Evolutionary conservation across 1,284 basidiomycete genomes (phyloP).

Genomic region (Rhizoctonia solani): DNA sequence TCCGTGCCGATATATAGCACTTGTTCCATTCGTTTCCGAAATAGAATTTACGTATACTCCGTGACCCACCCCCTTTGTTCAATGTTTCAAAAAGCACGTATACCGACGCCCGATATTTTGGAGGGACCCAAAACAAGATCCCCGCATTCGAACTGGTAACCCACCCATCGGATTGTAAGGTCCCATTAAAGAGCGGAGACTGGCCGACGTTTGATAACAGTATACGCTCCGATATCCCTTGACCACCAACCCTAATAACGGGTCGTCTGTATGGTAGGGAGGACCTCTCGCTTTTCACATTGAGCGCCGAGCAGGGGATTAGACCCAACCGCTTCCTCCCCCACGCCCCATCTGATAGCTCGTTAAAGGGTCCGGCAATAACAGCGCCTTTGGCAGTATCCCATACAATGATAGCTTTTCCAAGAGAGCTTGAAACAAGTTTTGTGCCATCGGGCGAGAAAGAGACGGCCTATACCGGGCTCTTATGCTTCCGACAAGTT

Average conservation of each 20-base stretch:
- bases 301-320: not conserved
- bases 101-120: not conserved
- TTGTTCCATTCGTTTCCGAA: no score
- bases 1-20: no score
- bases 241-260: not conserved
- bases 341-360: no score
- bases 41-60: not conserved
- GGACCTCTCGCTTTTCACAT: not conserved
- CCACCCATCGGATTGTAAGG: not conserved
- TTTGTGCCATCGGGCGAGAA: no score
- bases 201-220: not conserved
- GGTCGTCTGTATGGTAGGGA: not conserved
- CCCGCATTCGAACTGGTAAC: not conserved
- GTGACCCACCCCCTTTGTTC: not conserved
- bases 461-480: no score
- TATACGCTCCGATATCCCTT: not conserved
- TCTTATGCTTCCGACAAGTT: not conserved
- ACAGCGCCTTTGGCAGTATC: no score
- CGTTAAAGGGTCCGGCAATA: not conserved
- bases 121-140: not conserved
- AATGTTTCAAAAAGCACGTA: not conserved
- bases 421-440: no score
- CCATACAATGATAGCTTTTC: no score
- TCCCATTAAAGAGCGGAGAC: not conserved
- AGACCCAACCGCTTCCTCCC: not conserved